Percentiles rank a stretch among this genome's conserved stretches.
Evolutionary conservation across 2,329 filamentous ascomycete species (phyloP).

Genomic region (Monilinia aucupariae): DNA sequence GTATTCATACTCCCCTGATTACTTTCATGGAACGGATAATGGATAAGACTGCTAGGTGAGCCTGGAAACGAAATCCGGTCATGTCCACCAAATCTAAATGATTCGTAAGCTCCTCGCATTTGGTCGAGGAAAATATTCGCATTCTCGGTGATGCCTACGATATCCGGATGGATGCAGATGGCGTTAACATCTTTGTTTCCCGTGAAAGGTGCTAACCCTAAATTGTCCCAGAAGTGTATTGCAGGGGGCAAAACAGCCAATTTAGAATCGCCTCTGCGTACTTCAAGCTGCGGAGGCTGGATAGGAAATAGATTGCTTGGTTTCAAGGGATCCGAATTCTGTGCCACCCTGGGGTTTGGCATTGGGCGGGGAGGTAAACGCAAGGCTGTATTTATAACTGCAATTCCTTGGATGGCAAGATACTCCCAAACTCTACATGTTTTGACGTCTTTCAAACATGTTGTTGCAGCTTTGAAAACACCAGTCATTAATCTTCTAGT

Average conservation of each 20-base stretch:
- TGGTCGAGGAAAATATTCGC: conserved; percentile 61
- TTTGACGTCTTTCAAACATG: conserved; percentile 41
- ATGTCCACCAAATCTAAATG: conserved; percentile 65
- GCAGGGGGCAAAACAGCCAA: conserved; percentile 71
- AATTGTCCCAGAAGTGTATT: conserved; percentile 73
- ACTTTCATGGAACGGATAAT: conserved; percentile 33
- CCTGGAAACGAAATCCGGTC: conserved; percentile 38
- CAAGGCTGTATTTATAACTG: conserved; percentile 47
- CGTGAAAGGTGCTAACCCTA: conserved; percentile 67
- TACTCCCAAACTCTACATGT: conserved; percentile 45
- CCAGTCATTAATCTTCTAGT: conserved; percentile 38
- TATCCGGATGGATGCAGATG: conserved; percentile 65
- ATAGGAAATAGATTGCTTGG: conserved; percentile 56
- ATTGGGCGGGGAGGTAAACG: conserved; percentile 39
- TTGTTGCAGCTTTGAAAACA: conserved; percentile 42
- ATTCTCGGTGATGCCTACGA: conserved; percentile 56
- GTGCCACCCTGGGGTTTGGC: conserved; percentile 23
- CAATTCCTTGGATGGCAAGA: conserved; percentile 53
- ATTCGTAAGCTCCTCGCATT: conserved; percentile 67
- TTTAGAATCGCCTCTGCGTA: conserved; percentile 62
- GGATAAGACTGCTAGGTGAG: conserved; percentile 34
- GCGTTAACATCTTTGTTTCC: conserved; percentile 66
- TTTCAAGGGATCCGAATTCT: conserved; percentile 34
- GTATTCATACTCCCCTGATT: conserved; percentile 35
- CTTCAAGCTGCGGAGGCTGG: conserved; percentile 63